These are phyloP conservation scores for Microcyclospora pomicola DNA, from an alignment of 2,329 filamentous ascomycete species.

Conservation along the genomic window DNA sequence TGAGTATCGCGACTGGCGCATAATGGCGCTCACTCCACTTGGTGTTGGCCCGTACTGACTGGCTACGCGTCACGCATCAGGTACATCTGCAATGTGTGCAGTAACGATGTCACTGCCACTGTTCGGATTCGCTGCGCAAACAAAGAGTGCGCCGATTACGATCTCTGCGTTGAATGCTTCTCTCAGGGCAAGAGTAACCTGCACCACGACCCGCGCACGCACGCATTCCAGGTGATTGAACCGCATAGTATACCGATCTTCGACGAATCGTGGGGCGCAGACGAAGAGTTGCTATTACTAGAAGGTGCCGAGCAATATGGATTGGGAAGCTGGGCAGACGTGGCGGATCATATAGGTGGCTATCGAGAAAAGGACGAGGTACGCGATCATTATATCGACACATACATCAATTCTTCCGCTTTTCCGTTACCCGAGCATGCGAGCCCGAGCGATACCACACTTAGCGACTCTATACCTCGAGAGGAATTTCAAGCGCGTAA, in stretches of 20 bases:
- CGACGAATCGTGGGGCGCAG: constrained; percentile 86
- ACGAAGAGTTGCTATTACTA: constrained; percentile 84
- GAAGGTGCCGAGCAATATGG: constrained; percentile 96
- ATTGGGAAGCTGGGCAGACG: constrained; percentile 91
- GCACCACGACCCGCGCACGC: constrained; percentile 72
- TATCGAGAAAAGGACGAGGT: constrained; percentile 93
- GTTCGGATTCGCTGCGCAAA: constrained; percentile 91
- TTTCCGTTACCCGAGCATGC: constrained; percentile 83
- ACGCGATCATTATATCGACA: constrained; percentile 79
- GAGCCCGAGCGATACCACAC: constrained; percentile 63
- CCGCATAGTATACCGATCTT: constrained; percentile 98
- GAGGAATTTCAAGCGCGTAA: constrained; percentile 89
- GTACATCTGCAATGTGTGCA: constrained; percentile 95
- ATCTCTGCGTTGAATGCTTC: constrained; percentile 93
- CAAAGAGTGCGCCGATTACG: constrained; percentile 75
- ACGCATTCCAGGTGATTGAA: constrained; percentile 87
- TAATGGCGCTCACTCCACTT: too few relatives aligned
- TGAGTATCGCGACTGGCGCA: too few relatives aligned
- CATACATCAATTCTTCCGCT: constrained; percentile 66
- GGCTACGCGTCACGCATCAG: too few relatives aligned
- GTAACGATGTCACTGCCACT: constrained; percentile 90
- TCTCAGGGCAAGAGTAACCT: constrained; percentile 66
- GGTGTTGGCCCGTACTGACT: too few relatives aligned
- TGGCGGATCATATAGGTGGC: constrained; percentile 93
- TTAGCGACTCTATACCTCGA: constrained; percentile 68